Evolutionary conservation across 1,139 yeast species (phyloP), one percentile per base, ranked within the genome.

Genomic region (Sugiyamaella xylanicola): DNA sequence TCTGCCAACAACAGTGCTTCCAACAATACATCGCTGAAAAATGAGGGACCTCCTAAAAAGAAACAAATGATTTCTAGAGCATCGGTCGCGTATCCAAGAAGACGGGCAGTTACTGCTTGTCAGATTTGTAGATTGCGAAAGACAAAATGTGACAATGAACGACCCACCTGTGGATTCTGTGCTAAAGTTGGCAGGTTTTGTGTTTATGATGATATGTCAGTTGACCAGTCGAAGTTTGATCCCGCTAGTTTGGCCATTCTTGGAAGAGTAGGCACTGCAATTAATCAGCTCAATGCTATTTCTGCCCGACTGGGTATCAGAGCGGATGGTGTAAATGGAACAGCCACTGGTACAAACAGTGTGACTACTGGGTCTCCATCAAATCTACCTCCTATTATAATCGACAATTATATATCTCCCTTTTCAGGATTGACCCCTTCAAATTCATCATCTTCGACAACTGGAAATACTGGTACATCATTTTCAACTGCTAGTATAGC

Each of bases 121-220:
- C 60, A 58, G 36, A 44, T 58, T 17, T 59, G 61, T 47, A 48
- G 61, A 17, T 48, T 56, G 5, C 56, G 61, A 20, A 59, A 58
- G 46, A 59, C 61, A 22, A 59, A 59, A 43, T 59, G 61, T 41
- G 61, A 59, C 40, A 59, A 59, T 45, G 55, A 52, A 22, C 56
- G 60, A 9, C 61, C 61, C n/a, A 49, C 53, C 20, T 59, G 61
- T 54, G 58, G 61, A 9, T 59, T 59, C 48, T 59, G 61, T 41
- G 51, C 43, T 19, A 47, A 51, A 36, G 57, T 56, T 11, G 59
- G 59, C 20, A 48, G 58, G 19, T 46, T 50, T 35, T 59, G 62
- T 40, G 56, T 59, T 8, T 59, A 59, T 37, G 62, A 59, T 39
- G 61, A 59, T 35, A 40, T 55, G 35, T 37, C 59, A 2, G 56